Evolutionary conservation across 345 rosid genomes (phyloP).

Genomic region (Leavenworthia alabamica): DNA sequence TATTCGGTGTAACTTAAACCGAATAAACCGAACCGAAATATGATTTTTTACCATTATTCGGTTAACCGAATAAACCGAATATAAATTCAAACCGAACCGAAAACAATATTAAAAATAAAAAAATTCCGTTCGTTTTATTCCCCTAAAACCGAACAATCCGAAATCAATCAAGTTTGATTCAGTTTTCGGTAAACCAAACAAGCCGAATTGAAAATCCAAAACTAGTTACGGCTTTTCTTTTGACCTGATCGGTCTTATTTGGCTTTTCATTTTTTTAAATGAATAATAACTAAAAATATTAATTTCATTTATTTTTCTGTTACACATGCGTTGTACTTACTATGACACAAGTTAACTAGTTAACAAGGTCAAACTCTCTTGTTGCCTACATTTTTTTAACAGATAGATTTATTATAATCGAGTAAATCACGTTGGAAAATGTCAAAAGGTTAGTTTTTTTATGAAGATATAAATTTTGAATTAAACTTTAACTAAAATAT

Average conservation of each 20-base stretch:
- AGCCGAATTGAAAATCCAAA: too few relatives aligned
- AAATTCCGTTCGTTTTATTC: too few relatives aligned
- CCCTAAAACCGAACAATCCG: too few relatives aligned
- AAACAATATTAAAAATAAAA: too few relatives aligned
- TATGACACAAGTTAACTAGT: conserved; percentile 13
- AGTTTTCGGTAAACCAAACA: too few relatives aligned
- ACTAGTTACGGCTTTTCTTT: conserved; percentile 30
- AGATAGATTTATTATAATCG: too few relatives aligned
- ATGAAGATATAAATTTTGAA: background rate
- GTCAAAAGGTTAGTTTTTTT: conserved; percentile 5
- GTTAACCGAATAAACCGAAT: too few relatives aligned
- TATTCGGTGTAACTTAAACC: too few relatives aligned
- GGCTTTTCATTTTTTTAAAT: conserved; percentile 16
- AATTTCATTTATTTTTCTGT: background rate
- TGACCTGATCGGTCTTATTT: conserved; percentile 32
- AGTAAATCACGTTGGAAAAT: background rate
- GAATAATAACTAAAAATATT: background rate
- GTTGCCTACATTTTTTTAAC: background rate
- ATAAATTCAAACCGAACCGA: too few relatives aligned
- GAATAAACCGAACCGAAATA: too few relatives aligned
- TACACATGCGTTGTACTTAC: conserved; percentile 30
- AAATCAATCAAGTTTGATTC: too few relatives aligned
- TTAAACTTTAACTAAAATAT: background rate
- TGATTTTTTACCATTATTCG: too few relatives aligned
- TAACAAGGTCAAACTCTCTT: conserved; percentile 24